Base-by-base conservation (phyloP, 2,329 filamentous ascomycete genomes). In the Intubia oerlemansii region DNA sequence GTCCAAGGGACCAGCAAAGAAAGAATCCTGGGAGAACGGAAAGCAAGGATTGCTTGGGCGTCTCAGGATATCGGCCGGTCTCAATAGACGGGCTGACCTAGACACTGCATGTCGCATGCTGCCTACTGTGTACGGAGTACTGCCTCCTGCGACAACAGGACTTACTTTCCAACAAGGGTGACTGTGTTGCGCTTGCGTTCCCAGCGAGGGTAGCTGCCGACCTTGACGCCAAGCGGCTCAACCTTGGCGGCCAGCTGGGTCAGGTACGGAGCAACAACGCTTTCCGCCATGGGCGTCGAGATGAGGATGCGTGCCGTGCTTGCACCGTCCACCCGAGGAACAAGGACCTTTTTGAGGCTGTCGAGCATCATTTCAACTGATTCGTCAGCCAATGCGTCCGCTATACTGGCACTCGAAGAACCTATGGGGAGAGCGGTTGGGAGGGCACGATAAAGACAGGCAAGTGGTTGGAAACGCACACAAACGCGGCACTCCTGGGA, bases 191-290 rank as follows among this genome's bases (percentile, higher is more conserved):
- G 62, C 42, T 69, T 68, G 59, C 80, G 85, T 5, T 77, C 80
- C 82, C 84, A 93, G 31, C 81, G 61, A 20, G 88, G 88, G 51
- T 98, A 95, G 50, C 80, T 91, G 26, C 88, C 88, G 11, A 95
- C 81, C 54, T 95, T 95, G 42, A 95, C 64, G 4, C 81, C 82
- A 42, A 65, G 69, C 1, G 68, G 55, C 46, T 70, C 74, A 14
- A 84, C 76, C 47, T 67, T 67, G 17, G 56, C 62, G 5, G 84
- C 79, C 36, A 95, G 54, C 38, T 79, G 64, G 1, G 81, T 85
- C 42, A 98, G 56, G 46, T 79, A 93, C 12, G 60, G 66, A 10
- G 88, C 85, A 18, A 93, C 70, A 12, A 64, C 65, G 49, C 82
- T 93, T 58, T 98, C 88, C 1, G 77, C 59, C 50, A 91, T 48